These are phyloP conservation scores for Zygoascus bituminiphila DNA, from an alignment of 805 yeast species.

Conservation along the genomic window DNA sequence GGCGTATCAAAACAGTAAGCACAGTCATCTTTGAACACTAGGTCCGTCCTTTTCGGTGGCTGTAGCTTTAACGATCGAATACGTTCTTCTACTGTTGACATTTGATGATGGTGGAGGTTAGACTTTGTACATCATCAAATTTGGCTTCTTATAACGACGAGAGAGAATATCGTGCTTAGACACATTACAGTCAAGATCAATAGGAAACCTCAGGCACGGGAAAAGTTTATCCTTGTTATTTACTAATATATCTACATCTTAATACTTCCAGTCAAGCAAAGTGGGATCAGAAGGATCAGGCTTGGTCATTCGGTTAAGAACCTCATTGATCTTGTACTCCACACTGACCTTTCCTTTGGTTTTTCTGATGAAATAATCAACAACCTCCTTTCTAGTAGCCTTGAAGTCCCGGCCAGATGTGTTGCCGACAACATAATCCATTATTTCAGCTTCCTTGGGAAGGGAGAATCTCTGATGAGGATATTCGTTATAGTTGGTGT, in stretches of 20 bases:
- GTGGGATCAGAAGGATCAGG: slow-evolving; percentile 36
- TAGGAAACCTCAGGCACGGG: no score
- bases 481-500: slow-evolving; percentile 39
- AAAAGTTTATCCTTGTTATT: no score
- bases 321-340: slow-evolving; percentile 46
- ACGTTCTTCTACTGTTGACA: slow-evolving; percentile 4
- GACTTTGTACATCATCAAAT: background rate
- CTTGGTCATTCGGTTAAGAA: slow-evolving; percentile 51
- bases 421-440: slow-evolving; percentile 58
- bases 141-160: background rate
- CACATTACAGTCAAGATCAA: no score
- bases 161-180: no score
- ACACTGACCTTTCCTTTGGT: slow-evolving; percentile 51
- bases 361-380: slow-evolving; percentile 48
- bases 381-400: slow-evolving; percentile 59
- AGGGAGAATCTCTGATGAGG: slow-evolving; percentile 64
- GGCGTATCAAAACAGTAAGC: slow-evolving; percentile 76
- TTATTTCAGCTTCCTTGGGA: slow-evolving; percentile 63
- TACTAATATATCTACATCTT: slow-evolving; percentile 2
- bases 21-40: slow-evolving; percentile 81
- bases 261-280: slow-evolving; percentile 42
- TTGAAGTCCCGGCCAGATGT: slow-evolving; percentile 61
- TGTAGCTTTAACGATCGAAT: slow-evolving; percentile 10
- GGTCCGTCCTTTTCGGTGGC: slow-evolving; percentile 18
- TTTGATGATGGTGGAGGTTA: background rate